These are phyloP conservation scores for Ustilago hordei DNA, from an alignment of 1,284 basidiomycete genomes.

Conservation along the genomic window DNA sequence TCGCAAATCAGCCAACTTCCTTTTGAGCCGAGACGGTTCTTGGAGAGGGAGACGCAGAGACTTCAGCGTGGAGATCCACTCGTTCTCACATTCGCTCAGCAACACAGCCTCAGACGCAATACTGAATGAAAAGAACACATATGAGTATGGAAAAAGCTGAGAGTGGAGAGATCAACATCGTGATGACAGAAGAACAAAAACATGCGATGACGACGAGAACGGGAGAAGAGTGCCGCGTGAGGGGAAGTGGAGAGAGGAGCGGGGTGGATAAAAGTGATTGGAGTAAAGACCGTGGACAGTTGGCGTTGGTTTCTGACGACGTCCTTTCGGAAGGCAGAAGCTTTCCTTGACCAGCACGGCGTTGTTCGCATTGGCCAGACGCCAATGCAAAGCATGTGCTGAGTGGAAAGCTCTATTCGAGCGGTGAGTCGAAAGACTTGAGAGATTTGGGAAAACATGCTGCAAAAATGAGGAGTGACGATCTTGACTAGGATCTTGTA, in stretches of 20 bases:
- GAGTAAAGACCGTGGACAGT: slow-evolving; percentile 53
- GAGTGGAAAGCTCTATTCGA: background rate
- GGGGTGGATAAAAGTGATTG: slow-evolving; percentile 20
- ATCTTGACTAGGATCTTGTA: slow-evolving; percentile 5
- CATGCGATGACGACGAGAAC: background rate
- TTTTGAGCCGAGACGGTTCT: too few species aligned
- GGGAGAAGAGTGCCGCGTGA: background rate
- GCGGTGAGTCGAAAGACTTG: background rate
- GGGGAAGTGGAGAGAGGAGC: background rate
- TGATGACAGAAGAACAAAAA: background rate
- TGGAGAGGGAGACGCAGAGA: too few species aligned
- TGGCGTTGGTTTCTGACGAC: slow-evolving; percentile 16
- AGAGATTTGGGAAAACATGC: background rate
- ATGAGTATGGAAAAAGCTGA: slow-evolving; percentile 1
- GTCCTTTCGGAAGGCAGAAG: background rate
- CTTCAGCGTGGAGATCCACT: background rate
- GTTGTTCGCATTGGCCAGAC: background rate
- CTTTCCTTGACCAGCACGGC: background rate
- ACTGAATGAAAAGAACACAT: background rate
- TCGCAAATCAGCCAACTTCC: too few species aligned
- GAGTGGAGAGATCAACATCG: slow-evolving; percentile 1
- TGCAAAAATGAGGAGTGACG: background rate
- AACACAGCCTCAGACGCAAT: background rate
- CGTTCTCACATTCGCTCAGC: background rate
- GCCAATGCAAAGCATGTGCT: background rate